These are phyloP conservation scores for Globisporangium polare DNA, from an alignment of 352 stramenopile genomes.

Conservation along the genomic window DNA sequence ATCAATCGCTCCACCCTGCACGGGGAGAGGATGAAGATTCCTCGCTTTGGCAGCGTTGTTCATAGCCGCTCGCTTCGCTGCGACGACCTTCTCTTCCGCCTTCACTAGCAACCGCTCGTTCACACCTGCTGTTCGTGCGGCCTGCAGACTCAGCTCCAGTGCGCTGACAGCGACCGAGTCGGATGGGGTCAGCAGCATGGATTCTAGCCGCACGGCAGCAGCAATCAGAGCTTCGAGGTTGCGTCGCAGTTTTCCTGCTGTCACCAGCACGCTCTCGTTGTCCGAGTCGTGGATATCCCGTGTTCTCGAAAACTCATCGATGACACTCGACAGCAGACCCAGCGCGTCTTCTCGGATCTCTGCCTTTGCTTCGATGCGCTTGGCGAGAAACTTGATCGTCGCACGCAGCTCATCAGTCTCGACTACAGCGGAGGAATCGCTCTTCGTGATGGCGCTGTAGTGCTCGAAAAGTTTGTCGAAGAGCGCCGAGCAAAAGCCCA, in stretches of 20 bases:
- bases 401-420: conserved; percentile 46
- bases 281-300: conserved; percentile 25
- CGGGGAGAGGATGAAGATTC: background rate
- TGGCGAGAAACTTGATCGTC: conserved; percentile 50
- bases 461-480: conserved; percentile 49
- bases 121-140: conserved; percentile 52
- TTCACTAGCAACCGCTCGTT: conserved; percentile 55
- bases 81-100: conserved; percentile 53
- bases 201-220: conserved; percentile 43
- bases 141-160: conserved; percentile 53
- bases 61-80: conserved; percentile 22
- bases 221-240: conserved; percentile 45
- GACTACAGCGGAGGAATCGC: conserved; percentile 2
- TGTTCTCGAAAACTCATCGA: conserved; percentile 42
- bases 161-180: conserved; percentile 45
- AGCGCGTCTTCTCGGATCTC: conserved; percentile 63
- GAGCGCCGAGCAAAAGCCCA: conserved; percentile 47
- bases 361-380: conserved; percentile 38
- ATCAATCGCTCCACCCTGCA: background rate
- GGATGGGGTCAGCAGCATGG: conserved; percentile 32
- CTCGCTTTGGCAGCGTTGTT: conserved; percentile 14
- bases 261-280: conserved; percentile 34
- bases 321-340: conserved; percentile 43
- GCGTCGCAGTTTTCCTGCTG: conserved; percentile 40
- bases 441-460: conserved; percentile 27